Evolutionary conservation across 352 stramenopile genomes (phyloP), one percentile per base, ranked within the genome.

Genomic region (Pythium aquatile): DNA sequence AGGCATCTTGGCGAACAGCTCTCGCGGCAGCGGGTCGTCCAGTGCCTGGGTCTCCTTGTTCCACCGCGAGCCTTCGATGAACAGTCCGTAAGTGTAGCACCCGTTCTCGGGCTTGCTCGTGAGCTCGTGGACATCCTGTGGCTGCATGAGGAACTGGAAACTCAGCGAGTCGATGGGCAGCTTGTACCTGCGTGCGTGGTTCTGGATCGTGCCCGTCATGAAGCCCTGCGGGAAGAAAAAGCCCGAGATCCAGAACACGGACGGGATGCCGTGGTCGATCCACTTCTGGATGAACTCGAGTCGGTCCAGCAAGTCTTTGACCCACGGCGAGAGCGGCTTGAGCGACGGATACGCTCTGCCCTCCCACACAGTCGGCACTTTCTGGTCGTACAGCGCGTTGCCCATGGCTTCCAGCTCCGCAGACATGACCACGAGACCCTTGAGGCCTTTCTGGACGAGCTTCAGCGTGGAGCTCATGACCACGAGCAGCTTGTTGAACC

Each of bases 171-270:
- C 93, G 60, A 98, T 98, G 7, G 93, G 91, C 16, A 97, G 73
- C 8, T 88, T 75, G 70, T 96, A 95, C 54, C 79, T 75, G 13
- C 93, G 83, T 2, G 93, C 93, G 62, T 97, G 91, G 74, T 98
- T 98, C 73, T 98, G 93, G 52, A 97, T 81, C 44, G 84, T 94
- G 20, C 88, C 91, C 0, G 93, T 98, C 62, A 98, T 83, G 69
- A 97, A 97, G 8, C 88, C 87, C 66, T 96, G 87, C 1, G 91
- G 90, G 65, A 98, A 98, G 79, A 97, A 97, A 60, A 98, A 97
- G 9, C 92, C 90, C 5, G 84, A 93, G 57, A 98, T 81, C 88
- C 90, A 97, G 49, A 97, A 97, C 28, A 94, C 86, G 1, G 76
- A 56, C 5, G 87, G 87, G 51, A 93, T 93, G 14, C 87, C 87